These are phyloP conservation scores for Fomitopsis palustris DNA, from an alignment of 1,284 basidiomycete genomes.

Conservation along the genomic window DNA sequence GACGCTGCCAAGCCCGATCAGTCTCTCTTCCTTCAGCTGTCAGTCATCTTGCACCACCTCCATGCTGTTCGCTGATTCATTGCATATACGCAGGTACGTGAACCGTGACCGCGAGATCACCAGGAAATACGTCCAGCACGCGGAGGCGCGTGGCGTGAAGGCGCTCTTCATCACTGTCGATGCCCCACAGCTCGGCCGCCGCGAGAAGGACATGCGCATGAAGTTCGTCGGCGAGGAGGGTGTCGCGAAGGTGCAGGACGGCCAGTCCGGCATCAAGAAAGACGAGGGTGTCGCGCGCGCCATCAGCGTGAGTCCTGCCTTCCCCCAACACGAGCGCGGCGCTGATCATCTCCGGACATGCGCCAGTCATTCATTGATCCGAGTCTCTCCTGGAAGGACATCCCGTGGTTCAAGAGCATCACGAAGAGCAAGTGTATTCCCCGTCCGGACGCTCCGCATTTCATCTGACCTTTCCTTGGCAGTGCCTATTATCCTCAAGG, in stretches of 20 bases:
- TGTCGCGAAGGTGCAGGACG: conserved; percentile 48
- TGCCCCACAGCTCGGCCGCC: conserved; percentile 87
- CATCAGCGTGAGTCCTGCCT: conserved; percentile 65
- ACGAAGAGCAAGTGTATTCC: conserved; percentile 62
- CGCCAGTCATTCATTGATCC: conserved; percentile 91
- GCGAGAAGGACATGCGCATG: conserved; percentile 89
- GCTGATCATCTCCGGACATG: background rate
- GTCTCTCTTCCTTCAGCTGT: conserved; percentile 75
- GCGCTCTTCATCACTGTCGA: conserved; percentile 92
- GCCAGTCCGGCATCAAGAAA: conserved; percentile 22
- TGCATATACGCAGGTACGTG: conserved; percentile 60
- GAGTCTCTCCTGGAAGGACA: conserved; percentile 81
- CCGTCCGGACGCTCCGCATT: background rate
- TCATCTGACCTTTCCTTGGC: background rate
- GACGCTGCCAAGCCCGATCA: conserved; percentile 74
- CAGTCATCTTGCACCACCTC: conserved; percentile 28
- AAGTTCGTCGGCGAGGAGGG: conserved; percentile 90
- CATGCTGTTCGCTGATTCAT: background rate
- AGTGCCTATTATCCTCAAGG: conserved; percentile 93
- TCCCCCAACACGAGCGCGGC: background rate
- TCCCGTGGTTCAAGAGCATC: conserved; percentile 86
- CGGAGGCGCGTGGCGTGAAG: conserved; percentile 81
- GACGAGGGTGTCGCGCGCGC: conserved; percentile 87
- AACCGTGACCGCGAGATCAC: conserved; percentile 84
- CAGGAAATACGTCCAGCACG: conserved; percentile 80